These are phyloP conservation scores for Curvularia eragrostidis DNA, from an alignment of 2,329 filamentous ascomycete species.

Conservation along the genomic window DNA sequence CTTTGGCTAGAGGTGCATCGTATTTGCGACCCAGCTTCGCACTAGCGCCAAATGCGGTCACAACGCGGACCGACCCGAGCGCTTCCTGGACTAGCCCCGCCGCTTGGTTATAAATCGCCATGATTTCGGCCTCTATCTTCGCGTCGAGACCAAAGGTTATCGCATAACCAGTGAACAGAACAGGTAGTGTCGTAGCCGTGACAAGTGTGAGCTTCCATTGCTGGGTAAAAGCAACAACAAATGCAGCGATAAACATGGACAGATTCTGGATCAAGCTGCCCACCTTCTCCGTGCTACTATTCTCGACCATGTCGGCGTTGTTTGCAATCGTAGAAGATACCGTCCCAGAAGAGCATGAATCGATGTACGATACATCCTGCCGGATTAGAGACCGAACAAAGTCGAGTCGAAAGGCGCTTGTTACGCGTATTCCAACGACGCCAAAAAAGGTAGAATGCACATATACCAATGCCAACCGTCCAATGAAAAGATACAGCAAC, in stretches of 20 bases:
- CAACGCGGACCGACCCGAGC: conserved; percentile 3
- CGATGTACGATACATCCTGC: conserved; percentile 2
- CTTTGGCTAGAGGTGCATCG: neutral
- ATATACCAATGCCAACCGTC: neutral
- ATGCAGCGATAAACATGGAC: conserved; percentile 1
- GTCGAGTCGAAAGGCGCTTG: neutral
- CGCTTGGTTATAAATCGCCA: neutral
- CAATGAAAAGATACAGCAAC: neutral
- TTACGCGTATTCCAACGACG: neutral
- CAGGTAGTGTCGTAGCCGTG: neutral
- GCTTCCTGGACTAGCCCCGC: neutral
- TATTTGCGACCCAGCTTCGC: conserved; percentile 1
- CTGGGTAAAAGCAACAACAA: neutral
- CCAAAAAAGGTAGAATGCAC: neutral
- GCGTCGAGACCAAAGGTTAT: neutral
- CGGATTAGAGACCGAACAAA: neutral
- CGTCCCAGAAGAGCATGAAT: neutral
- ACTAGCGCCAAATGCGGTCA: neutral
- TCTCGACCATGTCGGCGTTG: conserved; percentile 1
- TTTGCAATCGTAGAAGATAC: conserved; percentile 1
- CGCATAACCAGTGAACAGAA: neutral
- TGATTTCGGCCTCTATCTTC: neutral
- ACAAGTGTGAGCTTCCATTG: conserved; percentile 2
- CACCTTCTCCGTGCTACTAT: neutral
- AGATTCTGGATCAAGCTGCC: neutral